Conservation (phyloP, 2,329 filamentous ascomycete genomes). For the Daldinia eschscholtzii region DNA sequence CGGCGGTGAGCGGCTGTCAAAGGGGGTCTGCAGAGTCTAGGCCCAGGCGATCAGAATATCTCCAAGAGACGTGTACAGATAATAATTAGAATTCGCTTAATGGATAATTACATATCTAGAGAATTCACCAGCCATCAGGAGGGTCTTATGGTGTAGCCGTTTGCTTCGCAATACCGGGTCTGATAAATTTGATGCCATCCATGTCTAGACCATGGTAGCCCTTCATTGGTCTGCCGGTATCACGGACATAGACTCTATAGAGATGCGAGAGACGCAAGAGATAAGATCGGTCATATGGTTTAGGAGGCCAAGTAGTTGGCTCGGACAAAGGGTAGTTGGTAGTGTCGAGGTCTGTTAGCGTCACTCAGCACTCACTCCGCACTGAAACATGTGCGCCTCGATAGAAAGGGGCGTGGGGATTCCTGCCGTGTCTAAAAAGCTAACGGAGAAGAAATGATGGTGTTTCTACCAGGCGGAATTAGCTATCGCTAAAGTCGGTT, state of each 20-base stretch:
- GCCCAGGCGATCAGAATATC: background rate
- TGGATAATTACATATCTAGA: slow-evolving; percentile 16
- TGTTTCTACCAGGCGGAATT: slow-evolving; percentile 8
- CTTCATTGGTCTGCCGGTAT: slow-evolving; percentile 22
- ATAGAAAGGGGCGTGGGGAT: slow-evolving; percentile 13
- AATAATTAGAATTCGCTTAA: slow-evolving; percentile 9
- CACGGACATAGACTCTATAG: slow-evolving; percentile 8
- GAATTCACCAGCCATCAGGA: slow-evolving; percentile 21
- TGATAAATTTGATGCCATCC: slow-evolving; percentile 23
- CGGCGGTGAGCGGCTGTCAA: background rate
- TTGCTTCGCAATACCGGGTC: slow-evolving; percentile 10
- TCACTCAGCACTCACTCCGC: slow-evolving; percentile 4
- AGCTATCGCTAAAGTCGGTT: slow-evolving; percentile 20
- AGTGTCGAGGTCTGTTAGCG: slow-evolving; percentile 26
- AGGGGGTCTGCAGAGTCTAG: slow-evolving; percentile 5
- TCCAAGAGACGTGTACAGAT: slow-evolving; percentile 6
- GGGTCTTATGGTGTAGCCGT: slow-evolving; percentile 21
- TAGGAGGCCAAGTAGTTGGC: slow-evolving; percentile 10
- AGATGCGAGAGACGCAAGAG: background rate
- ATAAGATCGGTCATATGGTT: slow-evolving; percentile 11
- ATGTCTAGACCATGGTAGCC: background rate
- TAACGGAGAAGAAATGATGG: slow-evolving; percentile 1
- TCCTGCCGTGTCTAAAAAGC: background rate
- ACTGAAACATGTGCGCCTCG: slow-evolving; percentile 15
- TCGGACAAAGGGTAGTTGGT: slow-evolving; percentile 11